A percentile compares a stretch with the other conserved stretches of the same genome.
Evolutionary conservation across 495 filamentous ascomycete genomes (phyloP).

Genomic region (Tuber aestivum): DNA sequence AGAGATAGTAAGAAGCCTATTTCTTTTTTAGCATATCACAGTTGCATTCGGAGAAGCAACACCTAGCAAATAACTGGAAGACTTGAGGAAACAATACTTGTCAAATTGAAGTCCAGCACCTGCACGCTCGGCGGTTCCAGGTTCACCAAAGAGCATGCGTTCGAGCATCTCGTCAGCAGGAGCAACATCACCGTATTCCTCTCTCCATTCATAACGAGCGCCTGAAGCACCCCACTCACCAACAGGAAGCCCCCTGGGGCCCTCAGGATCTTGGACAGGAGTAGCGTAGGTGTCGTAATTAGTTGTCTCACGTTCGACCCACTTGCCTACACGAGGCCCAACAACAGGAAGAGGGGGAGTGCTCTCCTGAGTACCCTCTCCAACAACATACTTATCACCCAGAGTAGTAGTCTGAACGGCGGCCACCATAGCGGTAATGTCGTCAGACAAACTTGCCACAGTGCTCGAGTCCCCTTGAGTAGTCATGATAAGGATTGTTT

Average conservation of each 20-base stretch:
- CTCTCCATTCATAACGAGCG: constrained; percentile 72
- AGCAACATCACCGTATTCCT: constrained; percentile 78
- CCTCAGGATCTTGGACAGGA: constrained; percentile 43
- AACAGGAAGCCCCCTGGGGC: constrained; percentile 28
- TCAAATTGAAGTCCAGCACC: constrained; percentile 48
- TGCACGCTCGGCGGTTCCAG: constrained; percentile 45
- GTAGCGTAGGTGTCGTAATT: constrained; percentile 51
- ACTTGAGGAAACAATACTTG: constrained; percentile 43
- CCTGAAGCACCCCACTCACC: constrained; percentile 55
- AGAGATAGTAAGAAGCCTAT: constrained; percentile 53
- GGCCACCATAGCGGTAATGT: constrained; percentile 1
- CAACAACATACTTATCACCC: background rate
- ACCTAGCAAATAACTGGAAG: background rate
- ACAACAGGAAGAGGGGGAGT: constrained; percentile 21
- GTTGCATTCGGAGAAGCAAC: background rate
- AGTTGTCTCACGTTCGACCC: constrained; percentile 52
- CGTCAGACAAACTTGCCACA: background rate
- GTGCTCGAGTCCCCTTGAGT: background rate
- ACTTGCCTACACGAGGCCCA: constrained; percentile 45
- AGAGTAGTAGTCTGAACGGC: background rate
- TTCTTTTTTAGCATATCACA: background rate
- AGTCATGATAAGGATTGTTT: background rate
- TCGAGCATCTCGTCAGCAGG: constrained; percentile 65
- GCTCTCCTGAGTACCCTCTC: background rate
- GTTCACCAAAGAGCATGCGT: constrained; percentile 59